Percentiles rank a stretch among this genome's conserved stretches.
phyloP scores from a whole-genome alignment of 2,329 filamentous ascomycete species.

The Tolypocladium ophioglossoides region DNA sequence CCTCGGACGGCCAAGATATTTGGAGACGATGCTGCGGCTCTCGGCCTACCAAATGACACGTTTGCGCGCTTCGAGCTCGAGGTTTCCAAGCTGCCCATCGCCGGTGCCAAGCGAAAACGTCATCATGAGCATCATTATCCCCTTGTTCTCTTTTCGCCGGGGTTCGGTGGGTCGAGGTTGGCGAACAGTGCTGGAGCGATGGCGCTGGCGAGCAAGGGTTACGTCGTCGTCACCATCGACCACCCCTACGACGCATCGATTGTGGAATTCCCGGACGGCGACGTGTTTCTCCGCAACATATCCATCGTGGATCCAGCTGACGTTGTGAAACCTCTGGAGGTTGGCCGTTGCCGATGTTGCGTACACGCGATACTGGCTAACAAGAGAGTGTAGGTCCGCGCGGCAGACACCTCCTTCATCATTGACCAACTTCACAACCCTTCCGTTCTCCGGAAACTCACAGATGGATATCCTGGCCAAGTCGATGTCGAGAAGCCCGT shows the following conservation, averaged over 20 bases:
- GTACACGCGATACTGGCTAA: neutral
- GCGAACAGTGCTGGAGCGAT: constrained; percentile 27
- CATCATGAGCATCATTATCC: constrained; percentile 6
- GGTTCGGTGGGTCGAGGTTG: constrained; percentile 24
- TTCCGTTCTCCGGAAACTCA: constrained; percentile 1
- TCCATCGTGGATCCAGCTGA: constrained; percentile 2
- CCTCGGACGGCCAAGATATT: constrained; percentile 4
- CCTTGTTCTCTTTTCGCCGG: constrained; percentile 30
- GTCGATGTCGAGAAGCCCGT: constrained; percentile 7
- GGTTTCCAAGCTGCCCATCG: neutral
- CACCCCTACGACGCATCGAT: constrained; percentile 31
- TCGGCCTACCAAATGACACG: neutral
- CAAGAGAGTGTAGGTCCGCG: constrained; percentile 12
- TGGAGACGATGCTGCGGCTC: neutral
- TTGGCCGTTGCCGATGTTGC: neutral
- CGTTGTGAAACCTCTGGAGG: neutral
- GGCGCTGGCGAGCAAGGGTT: constrained; percentile 32
- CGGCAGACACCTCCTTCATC: constrained; percentile 22
- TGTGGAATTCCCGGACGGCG: constrained; percentile 31
- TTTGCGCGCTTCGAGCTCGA: neutral
- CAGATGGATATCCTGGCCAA: neutral
- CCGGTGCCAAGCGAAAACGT: neutral
- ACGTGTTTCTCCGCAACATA: constrained; percentile 10
- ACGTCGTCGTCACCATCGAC: constrained; percentile 33
- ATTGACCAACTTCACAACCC: constrained; percentile 16